Evolutionary conservation across 164 flowering plant species (phyloP), one percentile per base, ranked within the genome.

Genomic region (Tinospora cordifolia): DNA sequence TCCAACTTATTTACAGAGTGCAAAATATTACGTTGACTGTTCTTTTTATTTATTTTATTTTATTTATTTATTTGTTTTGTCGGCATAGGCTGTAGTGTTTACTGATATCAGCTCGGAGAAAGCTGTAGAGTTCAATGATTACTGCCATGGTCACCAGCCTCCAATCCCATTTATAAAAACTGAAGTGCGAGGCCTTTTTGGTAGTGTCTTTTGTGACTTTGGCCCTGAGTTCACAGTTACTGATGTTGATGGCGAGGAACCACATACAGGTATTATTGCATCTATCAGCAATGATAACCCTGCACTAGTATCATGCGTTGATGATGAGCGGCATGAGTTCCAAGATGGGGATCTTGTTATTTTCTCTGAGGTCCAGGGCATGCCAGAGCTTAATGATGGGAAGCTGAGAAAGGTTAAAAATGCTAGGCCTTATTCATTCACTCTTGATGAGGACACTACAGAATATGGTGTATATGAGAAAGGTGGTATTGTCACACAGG

Each of bases 401-500:
- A 88, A 87, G 54, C 92, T 89, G 12, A 84, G 93, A 71, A 87
- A 78, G 75, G 76, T 91, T 69, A 87, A 76, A 62, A 84, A 75
- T 84, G 84, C 87, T 12, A 88, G 92, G 75, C 88, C 97, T 0
- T 91, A 86, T 72, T 87, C 97, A 9, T 90, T 91, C 54, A 68
- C 75, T 46, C 80, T 91, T 69, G 97, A 91, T 27, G 97, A 87
- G 77, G 97, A 91, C 73, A 91, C 97, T 34, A 79, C 89, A 68
- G 84, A 82, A 58, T 85, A 68, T 77, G 87, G 86, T 27, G 68
- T 78, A 22, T 90, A 91, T 75, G 78, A 68, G 64, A 87, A 77
- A 77, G 95, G 97, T 80, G 97, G 97, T 39, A 91, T 91, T 70
- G 93, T 91, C 68, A 90, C 95, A 9, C 95, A 91, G 79, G 91